Base-by-base conservation (phyloP, 179 eudicot species). In the Silene vulgaris region DNA sequence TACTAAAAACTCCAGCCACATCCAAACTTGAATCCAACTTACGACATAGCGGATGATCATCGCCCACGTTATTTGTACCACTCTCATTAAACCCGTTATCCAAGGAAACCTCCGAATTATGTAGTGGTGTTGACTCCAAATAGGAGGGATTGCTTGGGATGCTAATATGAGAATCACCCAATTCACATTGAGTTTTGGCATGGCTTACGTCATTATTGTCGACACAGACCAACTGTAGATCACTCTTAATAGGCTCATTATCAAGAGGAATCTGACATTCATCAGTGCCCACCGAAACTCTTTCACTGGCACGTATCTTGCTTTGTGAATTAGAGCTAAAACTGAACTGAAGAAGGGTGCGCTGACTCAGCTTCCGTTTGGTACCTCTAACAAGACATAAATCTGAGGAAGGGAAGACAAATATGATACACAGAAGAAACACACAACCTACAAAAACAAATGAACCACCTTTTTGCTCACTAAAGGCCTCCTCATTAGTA, bases 291-390 rank as follows among this genome's bases (percentile, higher is more conserved):
- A 35, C 63, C 57, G 75, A 43, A 73, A 67, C 78, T n/a, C 64
- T 76, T 60, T 82, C 80, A 70, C 26, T 52, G 35, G 35, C 75
- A 64, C 56, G 65, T 65, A 66, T 29, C 72, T 63, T 57, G 40
- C 73, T 78, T 78, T 83, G 85, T 4, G 81, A 54, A 74, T 73
- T 74, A 5, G 84, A 71, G 71, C 71, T 63, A 73, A 92, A 91
- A 84, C 90, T 91, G 78, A 91, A 83, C 80, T 93, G 97, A 80
- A 87, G 85, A 78, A 93, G 98, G 7, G 96, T 91, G 23, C 85
- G 80, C 82, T 93, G 98, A 74, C 88, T 89, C 81, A 91, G 64
- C 79, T 91, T 93, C 14, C 96, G 84, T 80, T 93, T 93, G 12
- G 85, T 85, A 74, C 97, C 97, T 88, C 87, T 85, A 32, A 82